These are phyloP conservation scores for Vaccinium darrowii DNA, from an alignment of 148 eudicot species.

Conservation along the genomic window DNA sequence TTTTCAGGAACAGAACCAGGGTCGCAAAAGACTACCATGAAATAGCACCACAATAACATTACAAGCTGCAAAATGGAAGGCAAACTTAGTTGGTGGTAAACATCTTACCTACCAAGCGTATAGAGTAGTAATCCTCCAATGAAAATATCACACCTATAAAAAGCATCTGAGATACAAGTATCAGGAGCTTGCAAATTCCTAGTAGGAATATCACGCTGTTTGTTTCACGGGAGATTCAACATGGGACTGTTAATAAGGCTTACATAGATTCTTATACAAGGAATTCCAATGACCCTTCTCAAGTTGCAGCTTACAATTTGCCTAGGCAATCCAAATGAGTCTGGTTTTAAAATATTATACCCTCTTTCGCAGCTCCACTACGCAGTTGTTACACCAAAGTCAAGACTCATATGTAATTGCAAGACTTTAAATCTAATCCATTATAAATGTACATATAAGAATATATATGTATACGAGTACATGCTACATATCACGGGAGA, in stretches of 20 bases:
- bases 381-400: background rate
- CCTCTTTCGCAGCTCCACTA: background rate
- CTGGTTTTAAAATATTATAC: background rate
- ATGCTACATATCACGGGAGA: background rate
- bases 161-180: background rate
- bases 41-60: constrained; percentile 79
- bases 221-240: background rate
- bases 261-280: background rate
- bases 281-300: background rate
- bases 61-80: constrained; percentile 63
- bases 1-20: constrained; percentile 92
- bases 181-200: constrained; percentile 1
- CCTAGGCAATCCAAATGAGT: background rate
- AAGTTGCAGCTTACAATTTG: background rate
- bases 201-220: background rate
- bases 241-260: background rate
- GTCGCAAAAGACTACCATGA: constrained; percentile 77
- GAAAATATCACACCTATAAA: background rate
- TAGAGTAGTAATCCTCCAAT: background rate
- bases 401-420: background rate
- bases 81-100: background rate
- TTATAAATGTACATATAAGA: background rate
- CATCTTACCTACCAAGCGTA: background rate
- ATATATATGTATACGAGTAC: background rate
- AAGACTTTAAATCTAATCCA: background rate